phyloP scores from a whole-genome alignment of 148 eudicot genomes.

The Diospyros kaki region DNA sequence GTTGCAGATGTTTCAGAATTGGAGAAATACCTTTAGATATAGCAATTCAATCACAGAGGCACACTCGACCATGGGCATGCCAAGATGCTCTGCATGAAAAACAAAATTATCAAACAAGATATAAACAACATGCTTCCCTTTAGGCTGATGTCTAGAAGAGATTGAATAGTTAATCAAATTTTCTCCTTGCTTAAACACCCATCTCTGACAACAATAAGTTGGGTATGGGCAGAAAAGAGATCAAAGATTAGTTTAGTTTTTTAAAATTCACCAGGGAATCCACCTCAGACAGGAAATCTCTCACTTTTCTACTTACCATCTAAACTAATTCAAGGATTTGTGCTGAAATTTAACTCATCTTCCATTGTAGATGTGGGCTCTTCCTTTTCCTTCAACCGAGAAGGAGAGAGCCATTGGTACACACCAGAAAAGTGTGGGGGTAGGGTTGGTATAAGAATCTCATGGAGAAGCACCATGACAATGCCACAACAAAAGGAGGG shows the following conservation, averaged over 20 bases:
- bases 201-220: too few species aligned
- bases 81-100: neutral
- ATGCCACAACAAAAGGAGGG: too few species aligned
- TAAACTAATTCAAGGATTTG: neutral
- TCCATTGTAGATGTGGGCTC: neutral
- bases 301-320: too few species aligned
- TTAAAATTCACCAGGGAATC: too few species aligned
- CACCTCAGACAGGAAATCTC: too few species aligned
- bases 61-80: neutral
- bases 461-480: too few species aligned
- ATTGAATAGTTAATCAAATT: too few species aligned
- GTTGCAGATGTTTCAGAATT: neutral
- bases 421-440: neutral
- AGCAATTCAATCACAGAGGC: neutral
- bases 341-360: neutral
- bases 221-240: neutral
- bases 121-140: neutral
- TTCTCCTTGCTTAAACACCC: neutral
- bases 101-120: neutral
- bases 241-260: too few species aligned
- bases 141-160: neutral
- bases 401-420: neutral
- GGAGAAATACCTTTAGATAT: neutral
- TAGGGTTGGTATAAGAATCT: too few species aligned
- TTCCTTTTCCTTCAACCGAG: neutral